Conservation (phyloP, 2,329 filamentous ascomycete genomes). For the Westerdykella sp. region DNA sequence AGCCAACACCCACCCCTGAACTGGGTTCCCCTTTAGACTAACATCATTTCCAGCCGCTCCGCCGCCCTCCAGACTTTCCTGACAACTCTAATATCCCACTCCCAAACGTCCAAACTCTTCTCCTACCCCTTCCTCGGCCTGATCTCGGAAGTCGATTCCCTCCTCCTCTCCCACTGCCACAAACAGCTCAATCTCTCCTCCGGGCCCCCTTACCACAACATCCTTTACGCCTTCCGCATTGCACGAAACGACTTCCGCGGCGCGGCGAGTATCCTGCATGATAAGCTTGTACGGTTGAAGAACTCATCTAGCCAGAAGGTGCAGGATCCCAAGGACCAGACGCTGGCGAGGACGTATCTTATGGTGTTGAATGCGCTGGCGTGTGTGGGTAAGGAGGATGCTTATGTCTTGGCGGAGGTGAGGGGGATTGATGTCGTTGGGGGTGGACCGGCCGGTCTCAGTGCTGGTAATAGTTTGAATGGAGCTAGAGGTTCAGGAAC, state of each 20-base stretch:
- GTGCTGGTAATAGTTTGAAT: too few species aligned
- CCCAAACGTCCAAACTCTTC: constrained; percentile 48
- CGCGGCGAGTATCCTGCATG: constrained; percentile 53
- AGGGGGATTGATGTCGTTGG: constrained; percentile 36
- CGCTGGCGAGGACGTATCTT: constrained; percentile 69
- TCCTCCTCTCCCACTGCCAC: constrained; percentile 66
- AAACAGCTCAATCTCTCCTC: constrained; percentile 58
- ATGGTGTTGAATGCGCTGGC: constrained; percentile 87
- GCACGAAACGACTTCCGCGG: constrained; percentile 81
- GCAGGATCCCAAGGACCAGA: constrained; percentile 46
- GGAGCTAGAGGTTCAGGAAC: neutral
- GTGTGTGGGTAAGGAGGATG: constrained; percentile 74
- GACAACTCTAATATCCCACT: constrained; percentile 30
- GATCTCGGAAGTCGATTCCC: constrained; percentile 69
- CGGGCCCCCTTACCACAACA: constrained; percentile 70
- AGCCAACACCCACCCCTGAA: constrained; percentile 9
- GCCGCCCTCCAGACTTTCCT: constrained; percentile 65
- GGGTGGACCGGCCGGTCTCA: neutral
- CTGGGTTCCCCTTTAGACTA: constrained; percentile 6
- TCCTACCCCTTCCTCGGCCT: constrained; percentile 73
- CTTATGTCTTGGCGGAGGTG: constrained; percentile 64
- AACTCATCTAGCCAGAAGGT: constrained; percentile 31
- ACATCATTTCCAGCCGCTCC: constrained; percentile 45
- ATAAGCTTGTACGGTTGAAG: constrained; percentile 49
- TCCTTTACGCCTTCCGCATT: constrained; percentile 87